A percentile compares a stretch with the other conserved stretches of the same genome.
phyloP scores from a whole-genome alignment of 306 rosid species.

The Dicorynia guianensis region DNA sequence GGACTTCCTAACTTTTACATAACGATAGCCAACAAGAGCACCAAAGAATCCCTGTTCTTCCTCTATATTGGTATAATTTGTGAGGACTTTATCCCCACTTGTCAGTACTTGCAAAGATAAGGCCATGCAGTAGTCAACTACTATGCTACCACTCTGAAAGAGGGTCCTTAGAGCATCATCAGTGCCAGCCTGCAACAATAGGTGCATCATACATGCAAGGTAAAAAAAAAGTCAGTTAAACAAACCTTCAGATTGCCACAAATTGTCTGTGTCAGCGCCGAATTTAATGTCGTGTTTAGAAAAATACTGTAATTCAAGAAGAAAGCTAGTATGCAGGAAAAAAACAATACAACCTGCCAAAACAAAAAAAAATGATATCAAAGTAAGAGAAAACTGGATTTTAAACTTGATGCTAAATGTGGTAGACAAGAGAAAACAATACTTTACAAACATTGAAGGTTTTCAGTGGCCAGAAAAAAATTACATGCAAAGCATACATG shows the following conservation, averaged over 20 bases:
- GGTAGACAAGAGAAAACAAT: conserved; percentile 9
- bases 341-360: conserved; percentile 76
- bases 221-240: conserved; percentile 19
- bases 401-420: conserved; percentile 7
- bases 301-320: conserved; percentile 93
- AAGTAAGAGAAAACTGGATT: conserved; percentile 11
- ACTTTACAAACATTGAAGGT: background rate
- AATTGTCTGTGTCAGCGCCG: conserved; percentile 90
- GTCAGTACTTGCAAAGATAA: conserved; percentile 5
- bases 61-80: too few species aligned
- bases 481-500: background rate
- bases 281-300: conserved; percentile 92
- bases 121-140: background rate
- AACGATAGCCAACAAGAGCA: too few species aligned
- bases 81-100: background rate
- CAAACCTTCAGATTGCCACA: conserved; percentile 95
- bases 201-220: conserved; percentile 23
- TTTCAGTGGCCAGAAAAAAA: background rate
- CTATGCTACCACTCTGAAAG: background rate
- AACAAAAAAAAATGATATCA: conserved; percentile 9
- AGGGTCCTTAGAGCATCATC: conserved; percentile 1
- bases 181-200: conserved; percentile 18
- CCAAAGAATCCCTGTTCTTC: too few species aligned
- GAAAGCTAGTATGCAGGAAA: conserved; percentile 89
- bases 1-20: conserved; percentile 4